Base-by-base conservation (phyloP, 139 green algal genomes). In the Chara braunii region DNA sequence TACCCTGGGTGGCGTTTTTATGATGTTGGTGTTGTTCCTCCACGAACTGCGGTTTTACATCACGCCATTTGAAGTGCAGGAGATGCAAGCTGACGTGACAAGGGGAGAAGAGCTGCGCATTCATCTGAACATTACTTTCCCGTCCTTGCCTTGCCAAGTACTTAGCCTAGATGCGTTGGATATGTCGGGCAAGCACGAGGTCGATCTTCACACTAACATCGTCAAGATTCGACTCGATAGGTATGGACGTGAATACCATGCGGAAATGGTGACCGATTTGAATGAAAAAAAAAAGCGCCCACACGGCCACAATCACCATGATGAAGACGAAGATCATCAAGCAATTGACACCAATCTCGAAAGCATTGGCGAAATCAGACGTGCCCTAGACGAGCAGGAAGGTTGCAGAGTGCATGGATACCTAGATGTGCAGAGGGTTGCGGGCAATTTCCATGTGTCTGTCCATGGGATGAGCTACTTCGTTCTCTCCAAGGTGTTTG, bases 391-490 rank as follows among this genome's bases (percentile, higher is more conserved):
- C n/a, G n/a, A n/a, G n/a, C n/a, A n/a, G n/a, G n/a, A n/a, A n/a
- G n/a, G n/a, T n/a, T n/a, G n/a, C n/a, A n/a, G n/a, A n/a, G 59
- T 96, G 26, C 60, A 73, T 50, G 90, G 90, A 35, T 85, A 85
- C 48, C 57, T 96, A 42, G 35, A 80, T 3, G 82, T 94, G 34
- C 71, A 86, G 66, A 78, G 88, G 1, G 91, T 97, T 50, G 88
- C 88, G 1, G 91, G 91, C 33, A 91, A 88, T 51, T 79, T 97
- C 34, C 87, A 93, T 64, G 72, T 97, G 24, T 82, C 78, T n/a
- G 80, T 91, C 30, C 83, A 91, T 29, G 55, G 70, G 36, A 75
- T 84, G 52, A 74, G 62, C 8, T 78, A 64, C n/a, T 51, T 69
- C 31, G 55, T 81, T 44, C 55, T 86, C 43, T 26, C 62, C 32